These are phyloP conservation scores for Crepidotus sp. DNA, from an alignment of 1,284 basidiomycete genomes.

Conservation along the genomic window DNA sequence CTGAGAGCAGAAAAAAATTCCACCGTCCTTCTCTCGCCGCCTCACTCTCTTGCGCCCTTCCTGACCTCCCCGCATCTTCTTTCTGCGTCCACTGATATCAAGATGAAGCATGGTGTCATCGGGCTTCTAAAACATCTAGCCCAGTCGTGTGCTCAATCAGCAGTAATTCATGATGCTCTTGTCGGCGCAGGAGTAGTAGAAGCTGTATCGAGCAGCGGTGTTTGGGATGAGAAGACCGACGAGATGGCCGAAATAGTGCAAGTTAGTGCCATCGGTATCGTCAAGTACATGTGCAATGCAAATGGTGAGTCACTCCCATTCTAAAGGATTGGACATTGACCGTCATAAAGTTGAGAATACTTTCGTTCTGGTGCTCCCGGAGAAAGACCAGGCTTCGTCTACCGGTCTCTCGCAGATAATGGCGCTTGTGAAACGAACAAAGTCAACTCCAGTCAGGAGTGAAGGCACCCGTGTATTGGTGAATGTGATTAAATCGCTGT, in stretches of 20 bases:
- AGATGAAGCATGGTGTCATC: constrained; percentile 77
- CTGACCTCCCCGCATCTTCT: constrained; percentile 43
- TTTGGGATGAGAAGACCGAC: constrained; percentile 68
- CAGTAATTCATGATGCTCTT: constrained; percentile 50
- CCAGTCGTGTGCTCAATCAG: constrained; percentile 57
- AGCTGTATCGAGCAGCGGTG: constrained; percentile 51
- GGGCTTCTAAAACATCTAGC: constrained; percentile 81
- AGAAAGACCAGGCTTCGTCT: constrained; percentile 21
- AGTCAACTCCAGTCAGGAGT: constrained; percentile 76
- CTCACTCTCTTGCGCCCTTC: constrained; percentile 42
- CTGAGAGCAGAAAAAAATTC: constrained; percentile 55
- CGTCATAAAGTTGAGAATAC: constrained; percentile 51
- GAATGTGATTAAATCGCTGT: constrained; percentile 69
- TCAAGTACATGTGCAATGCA: constrained; percentile 80
- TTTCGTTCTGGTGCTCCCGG: constrained; percentile 41
- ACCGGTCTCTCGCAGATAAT: constrained; percentile 64
- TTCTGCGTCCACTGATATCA: constrained; percentile 54
- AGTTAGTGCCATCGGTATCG: constrained; percentile 77
- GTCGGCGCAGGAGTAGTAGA: constrained; percentile 59
- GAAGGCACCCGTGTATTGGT: constrained; percentile 86
- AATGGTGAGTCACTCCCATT: constrained; percentile 43
- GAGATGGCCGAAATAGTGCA: constrained; percentile 78
- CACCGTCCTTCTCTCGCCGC: constrained; percentile 46
- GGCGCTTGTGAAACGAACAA: constrained; percentile 68
- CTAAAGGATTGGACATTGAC: constrained; percentile 6